Evolutionary conservation across 1,139 yeast genomes (phyloP).

Genomic region (Ashbya aceris): DNA sequence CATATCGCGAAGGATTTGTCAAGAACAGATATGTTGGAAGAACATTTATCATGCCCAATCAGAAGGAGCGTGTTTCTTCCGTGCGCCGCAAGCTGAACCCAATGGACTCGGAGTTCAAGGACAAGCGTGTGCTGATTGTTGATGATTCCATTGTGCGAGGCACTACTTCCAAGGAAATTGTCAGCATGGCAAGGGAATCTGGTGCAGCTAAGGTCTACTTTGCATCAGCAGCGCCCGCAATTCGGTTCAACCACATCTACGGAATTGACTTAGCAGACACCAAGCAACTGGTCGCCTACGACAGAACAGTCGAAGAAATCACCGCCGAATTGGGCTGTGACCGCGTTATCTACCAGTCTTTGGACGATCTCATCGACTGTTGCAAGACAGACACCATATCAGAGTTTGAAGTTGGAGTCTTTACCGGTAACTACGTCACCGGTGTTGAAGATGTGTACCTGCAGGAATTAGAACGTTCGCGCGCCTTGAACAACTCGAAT

Average conservation of each 20-base stretch:
- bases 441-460: conserved; percentile 82
- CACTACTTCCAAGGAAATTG: conserved; percentile 92
- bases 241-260: conserved; percentile 87
- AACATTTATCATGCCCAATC: conserved; percentile 98
- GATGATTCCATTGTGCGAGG: conserved; percentile 98
- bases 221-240: conserved; percentile 97
- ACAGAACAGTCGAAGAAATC: conserved; percentile 64
- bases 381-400: conserved; percentile 45
- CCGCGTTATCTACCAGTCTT: conserved; percentile 75
- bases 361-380: conserved; percentile 73
- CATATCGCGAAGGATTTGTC: conserved; percentile 95
- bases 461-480: conserved; percentile 68
- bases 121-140: conserved; percentile 78
- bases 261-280: conserved; percentile 97
- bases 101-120: conserved; percentile 86
- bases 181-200: conserved; percentile 95
- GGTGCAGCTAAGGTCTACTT: conserved; percentile 90
- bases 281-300: conserved; percentile 83
- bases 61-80: conserved; percentile 84
- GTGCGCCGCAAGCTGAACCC: conserved; percentile 94
- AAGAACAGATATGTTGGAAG: conserved; percentile 95
- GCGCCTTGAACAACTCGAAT: conserved; percentile 68
- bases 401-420: conserved; percentile 90
- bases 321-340: conserved; percentile 85
- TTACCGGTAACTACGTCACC: conserved; percentile 86